Conservation (phyloP, 768 basidiomycete species). For the Rhizopogon vulgaris region DNA sequence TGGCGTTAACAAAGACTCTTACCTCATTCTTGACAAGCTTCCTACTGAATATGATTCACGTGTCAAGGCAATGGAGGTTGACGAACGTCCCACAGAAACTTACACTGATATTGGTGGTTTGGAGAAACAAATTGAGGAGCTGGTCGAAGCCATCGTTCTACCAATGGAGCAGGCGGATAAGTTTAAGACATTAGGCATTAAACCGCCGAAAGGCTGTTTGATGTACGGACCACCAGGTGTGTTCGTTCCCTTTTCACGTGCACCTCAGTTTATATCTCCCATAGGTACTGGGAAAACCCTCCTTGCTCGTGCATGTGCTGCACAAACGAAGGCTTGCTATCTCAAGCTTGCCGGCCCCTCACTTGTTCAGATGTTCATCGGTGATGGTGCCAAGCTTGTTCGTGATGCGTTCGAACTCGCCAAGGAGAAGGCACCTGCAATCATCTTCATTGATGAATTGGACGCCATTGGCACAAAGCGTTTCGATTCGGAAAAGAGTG, state of each 20-base stretch:
- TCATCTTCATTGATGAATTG: slow-evolving; percentile 97
- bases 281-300: slow-evolving; percentile 94
- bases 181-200: slow-evolving; percentile 98
- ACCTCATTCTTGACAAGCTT: slow-evolving; percentile 90
- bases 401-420: slow-evolving; percentile 97
- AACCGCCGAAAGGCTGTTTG: slow-evolving; percentile 93
- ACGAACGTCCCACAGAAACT: slow-evolving; percentile 94
- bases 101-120: slow-evolving; percentile 97
- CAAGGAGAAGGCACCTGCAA: slow-evolving; percentile 97
- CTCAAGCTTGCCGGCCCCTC: slow-evolving; percentile 97
- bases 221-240: slow-evolving; percentile 99
- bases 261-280: background rate
- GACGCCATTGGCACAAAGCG: slow-evolving; percentile 99
- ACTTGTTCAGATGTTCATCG: slow-evolving; percentile 99
- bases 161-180: slow-evolving; percentile 99
- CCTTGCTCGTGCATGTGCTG: slow-evolving; percentile 95
- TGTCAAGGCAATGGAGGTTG: slow-evolving; percentile 99
- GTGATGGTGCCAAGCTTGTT: slow-evolving; percentile 97
- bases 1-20: slow-evolving; percentile 99
- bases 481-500: slow-evolving; percentile 98
- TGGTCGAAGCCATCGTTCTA: slow-evolving; percentile 95
- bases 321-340: slow-evolving; percentile 96
- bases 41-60: slow-evolving; percentile 97
- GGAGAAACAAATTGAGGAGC: slow-evolving; percentile 98
- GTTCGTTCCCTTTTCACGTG: background rate